phyloP scores from a whole-genome alignment of 805 yeast species.

The Candida methanosorbosa region DNA sequence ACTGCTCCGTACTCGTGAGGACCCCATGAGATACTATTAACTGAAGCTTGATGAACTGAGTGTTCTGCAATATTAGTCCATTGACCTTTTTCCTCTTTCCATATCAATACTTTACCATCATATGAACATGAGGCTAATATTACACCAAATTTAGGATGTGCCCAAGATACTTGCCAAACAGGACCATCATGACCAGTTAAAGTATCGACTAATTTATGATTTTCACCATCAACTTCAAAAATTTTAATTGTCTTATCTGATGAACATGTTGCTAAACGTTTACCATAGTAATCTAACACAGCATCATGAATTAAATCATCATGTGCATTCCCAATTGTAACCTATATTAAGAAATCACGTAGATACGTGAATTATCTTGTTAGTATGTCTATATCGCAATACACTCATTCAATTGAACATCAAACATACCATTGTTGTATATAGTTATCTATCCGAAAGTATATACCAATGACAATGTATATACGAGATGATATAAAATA shows the following conservation, averaged over 20 bases:
- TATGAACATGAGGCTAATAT: slow-evolving; percentile 91
- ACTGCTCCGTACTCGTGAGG: slow-evolving; percentile 96
- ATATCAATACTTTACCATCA: slow-evolving; percentile 88
- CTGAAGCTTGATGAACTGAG: slow-evolving; percentile 85
- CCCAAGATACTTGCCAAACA: slow-evolving; percentile 99
- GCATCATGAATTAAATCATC: slow-evolving; percentile 95
- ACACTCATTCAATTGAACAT: too few species aligned
- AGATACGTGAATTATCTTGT: not conserved
- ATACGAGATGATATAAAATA: too few species aligned
- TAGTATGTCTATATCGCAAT: too few species aligned
- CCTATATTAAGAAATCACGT: too few species aligned
- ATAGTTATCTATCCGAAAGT: too few species aligned
- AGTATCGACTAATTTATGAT: slow-evolving; percentile 75
- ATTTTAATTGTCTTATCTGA: slow-evolving; percentile 94
- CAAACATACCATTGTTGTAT: too few species aligned
- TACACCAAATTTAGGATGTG: slow-evolving; percentile 96
- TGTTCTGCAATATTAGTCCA: slow-evolving; percentile 89
- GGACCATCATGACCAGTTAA: slow-evolving; percentile 95
- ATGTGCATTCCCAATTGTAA: slow-evolving; percentile 84
- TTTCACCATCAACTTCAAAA: slow-evolving; percentile 83
- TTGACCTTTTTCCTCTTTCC: slow-evolving; percentile 87
- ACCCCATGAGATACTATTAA: slow-evolving; percentile 93
- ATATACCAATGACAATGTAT: too few species aligned
- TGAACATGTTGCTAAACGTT: slow-evolving; percentile 90
- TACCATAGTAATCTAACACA: slow-evolving; percentile 93